Conservation (phyloP, 495 filamentous ascomycete species). For the Pyrenula massariospora region DNA sequence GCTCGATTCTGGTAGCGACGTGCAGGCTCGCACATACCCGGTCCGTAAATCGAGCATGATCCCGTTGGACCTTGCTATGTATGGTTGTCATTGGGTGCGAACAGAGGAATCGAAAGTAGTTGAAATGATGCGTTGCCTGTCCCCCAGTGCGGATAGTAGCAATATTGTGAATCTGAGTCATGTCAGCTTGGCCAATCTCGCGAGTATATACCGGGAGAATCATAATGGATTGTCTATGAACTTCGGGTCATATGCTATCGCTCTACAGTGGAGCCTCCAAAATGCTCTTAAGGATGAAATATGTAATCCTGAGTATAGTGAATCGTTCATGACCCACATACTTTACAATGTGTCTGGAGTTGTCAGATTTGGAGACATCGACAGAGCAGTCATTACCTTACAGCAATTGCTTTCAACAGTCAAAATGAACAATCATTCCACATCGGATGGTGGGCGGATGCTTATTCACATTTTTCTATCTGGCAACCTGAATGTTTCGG, state of each 20-base stretch:
- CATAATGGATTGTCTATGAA: not conserved
- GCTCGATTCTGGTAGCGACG: not conserved
- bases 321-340: not conserved
- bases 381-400: not conserved
- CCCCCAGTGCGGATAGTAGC: not conserved
- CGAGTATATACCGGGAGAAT: not conserved
- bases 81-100: not conserved
- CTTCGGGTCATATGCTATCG: not conserved
- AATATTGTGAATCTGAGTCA: not conserved
- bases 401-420: not conserved
- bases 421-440: not conserved
- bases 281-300: not conserved
- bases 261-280: not conserved
- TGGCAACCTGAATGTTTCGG: not conserved
- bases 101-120: not conserved
- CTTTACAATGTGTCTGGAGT: not conserved
- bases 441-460: not conserved
- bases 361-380: not conserved
- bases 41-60: not conserved
- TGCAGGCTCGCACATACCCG: not conserved
- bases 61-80: not conserved
- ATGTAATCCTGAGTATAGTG: not conserved
- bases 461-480: not conserved
- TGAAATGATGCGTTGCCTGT: not conserved
- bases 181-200: not conserved